Evolutionary conservation across 805 yeast genomes (phyloP).

Genomic region (Yamadazyma laniorum): DNA sequence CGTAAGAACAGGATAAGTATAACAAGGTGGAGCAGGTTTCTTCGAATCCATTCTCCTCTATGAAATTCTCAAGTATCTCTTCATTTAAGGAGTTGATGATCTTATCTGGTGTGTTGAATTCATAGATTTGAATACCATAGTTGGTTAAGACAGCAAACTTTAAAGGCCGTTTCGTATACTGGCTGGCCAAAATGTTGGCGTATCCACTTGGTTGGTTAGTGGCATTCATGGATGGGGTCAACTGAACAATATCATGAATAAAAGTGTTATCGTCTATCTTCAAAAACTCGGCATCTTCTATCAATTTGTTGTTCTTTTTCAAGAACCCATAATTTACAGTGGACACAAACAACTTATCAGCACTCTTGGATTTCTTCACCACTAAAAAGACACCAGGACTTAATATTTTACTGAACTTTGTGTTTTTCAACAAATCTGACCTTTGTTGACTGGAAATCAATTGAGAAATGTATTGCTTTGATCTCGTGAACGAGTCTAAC

Average conservation of each 20-base stretch:
- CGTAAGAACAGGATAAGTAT: slow-evolving; percentile 75
- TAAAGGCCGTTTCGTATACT: slow-evolving; percentile 64
- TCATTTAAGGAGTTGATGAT: slow-evolving; percentile 70
- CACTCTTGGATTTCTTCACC: slow-evolving; percentile 47
- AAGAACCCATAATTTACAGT: slow-evolving; percentile 84
- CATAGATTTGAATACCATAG: slow-evolving; percentile 72
- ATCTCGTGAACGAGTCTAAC: slow-evolving; percentile 40
- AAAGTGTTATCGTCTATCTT: slow-evolving; percentile 28
- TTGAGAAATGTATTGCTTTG: slow-evolving; percentile 40
- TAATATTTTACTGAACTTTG: slow-evolving; percentile 57
- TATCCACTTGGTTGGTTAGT: slow-evolving; percentile 76
- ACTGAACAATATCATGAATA: slow-evolving; percentile 70
- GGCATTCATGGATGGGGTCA: slow-evolving; percentile 70
- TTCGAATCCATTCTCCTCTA: slow-evolving; percentile 76
- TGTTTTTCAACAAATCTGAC: slow-evolving; percentile 59
- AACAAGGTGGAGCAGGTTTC: slow-evolving; percentile 91
- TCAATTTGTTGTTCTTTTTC: slow-evolving; percentile 65
- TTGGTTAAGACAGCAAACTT: slow-evolving; percentile 81
- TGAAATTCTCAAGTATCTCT: slow-evolving; percentile 62
- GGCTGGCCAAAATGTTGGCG: slow-evolving; percentile 84
- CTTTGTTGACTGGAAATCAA: slow-evolving; percentile 41
- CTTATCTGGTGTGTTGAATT: slow-evolving; percentile 77
- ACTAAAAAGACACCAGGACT: slow-evolving; percentile 88
- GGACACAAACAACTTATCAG: slow-evolving; percentile 62
- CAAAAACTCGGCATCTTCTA: slow-evolving; percentile 79